Base-by-base conservation (phyloP, 352 stramenopile species). In the Phytophthora idaei region DNA sequence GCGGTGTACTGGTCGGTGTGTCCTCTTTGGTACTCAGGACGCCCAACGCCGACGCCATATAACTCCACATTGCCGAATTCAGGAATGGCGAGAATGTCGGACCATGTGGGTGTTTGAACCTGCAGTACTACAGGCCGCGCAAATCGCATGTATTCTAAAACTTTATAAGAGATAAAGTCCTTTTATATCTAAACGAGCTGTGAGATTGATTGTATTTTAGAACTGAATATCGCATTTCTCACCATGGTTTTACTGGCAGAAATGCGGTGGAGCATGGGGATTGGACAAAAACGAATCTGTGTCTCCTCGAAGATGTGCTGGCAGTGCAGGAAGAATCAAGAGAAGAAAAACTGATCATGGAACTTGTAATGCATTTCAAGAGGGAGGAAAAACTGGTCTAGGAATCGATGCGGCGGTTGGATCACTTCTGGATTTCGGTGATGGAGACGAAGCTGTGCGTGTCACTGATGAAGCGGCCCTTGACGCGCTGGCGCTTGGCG, bases 401-500 rank as follows among this genome's bases (percentile, higher is more conserved):
- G 36, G 51, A 51, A 45, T 61, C 9, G 44, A 64, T 36, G 44
- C 29, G 36, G 15, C 37, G 11, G 21, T 37, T 62, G 10, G n/a
- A 36, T 76, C 58, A 74, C 25, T 69, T 67, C 77, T 90, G 82
- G 48, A 90, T 69, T 32, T 73, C 61, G n/a, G 80, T 90, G 58
- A 90, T 88, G 37, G 82, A 81, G 37, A 91, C 74, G 56, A 91
- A 91, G 5, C 68, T 56, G 51, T 73, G 67, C 50, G 86, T 76
- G 56, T 89, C 78, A 15, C 67, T 64, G 48, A 77, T 70, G 54
- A 90, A 90, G 56, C 82, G 82, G 54, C 82, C 82, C 32, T 87
- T 90, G 29, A 90, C 82, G 39, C 80, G 80, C 39, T 86, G 78
- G 9, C 82, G 78, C 68, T 89, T 91, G 42, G 82, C 72, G 9